These are phyloP conservation scores for Mrakiaceae sp. DNA, from an alignment of 1,284 basidiomycete genomes.

Conservation along the genomic window DNA sequence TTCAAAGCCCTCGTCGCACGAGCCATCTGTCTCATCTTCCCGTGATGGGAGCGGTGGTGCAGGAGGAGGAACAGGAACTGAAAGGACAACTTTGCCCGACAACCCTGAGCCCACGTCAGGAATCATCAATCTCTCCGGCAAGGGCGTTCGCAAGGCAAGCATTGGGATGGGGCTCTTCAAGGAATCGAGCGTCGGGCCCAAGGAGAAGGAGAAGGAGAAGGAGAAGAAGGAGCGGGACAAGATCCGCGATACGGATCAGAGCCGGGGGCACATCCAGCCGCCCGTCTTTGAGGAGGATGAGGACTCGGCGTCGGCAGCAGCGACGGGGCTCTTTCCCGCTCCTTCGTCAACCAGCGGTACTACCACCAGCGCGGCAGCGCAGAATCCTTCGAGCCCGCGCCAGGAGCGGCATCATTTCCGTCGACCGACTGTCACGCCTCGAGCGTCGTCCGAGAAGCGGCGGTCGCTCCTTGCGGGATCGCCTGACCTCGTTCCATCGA, in stretches of 20 bases:
- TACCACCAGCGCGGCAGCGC: not conserved
- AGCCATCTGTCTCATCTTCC: not conserved
- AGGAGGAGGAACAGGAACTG: not conserved
- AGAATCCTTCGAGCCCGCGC: not conserved
- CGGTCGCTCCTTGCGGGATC: too few relatives aligned
- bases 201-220: constrained; percentile 7
- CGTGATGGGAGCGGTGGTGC: not conserved
- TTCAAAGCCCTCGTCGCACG: too few relatives aligned
- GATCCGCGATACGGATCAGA: not conserved
- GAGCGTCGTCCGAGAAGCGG: too few relatives aligned
- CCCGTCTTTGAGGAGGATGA: not conserved
- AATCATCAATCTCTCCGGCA: constrained; percentile 20
- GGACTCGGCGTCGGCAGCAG: not conserved
- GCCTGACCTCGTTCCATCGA: too few relatives aligned
- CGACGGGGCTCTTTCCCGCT: too few relatives aligned
- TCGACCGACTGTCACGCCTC: not conserved
- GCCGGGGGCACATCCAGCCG: not conserved
- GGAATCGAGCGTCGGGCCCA: constrained; percentile 20
- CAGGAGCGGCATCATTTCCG: not conserved
- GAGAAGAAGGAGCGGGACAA: not conserved
- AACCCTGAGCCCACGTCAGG: constrained; percentile 19
- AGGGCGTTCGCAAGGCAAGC: constrained; percentile 34
- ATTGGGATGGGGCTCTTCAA: constrained; percentile 38
- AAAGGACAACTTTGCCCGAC: not conserved
- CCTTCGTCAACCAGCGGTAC: too few relatives aligned